Base-by-base conservation (phyloP, 768 basidiomycete genomes). In the Mycena sanguinolenta region DNA sequence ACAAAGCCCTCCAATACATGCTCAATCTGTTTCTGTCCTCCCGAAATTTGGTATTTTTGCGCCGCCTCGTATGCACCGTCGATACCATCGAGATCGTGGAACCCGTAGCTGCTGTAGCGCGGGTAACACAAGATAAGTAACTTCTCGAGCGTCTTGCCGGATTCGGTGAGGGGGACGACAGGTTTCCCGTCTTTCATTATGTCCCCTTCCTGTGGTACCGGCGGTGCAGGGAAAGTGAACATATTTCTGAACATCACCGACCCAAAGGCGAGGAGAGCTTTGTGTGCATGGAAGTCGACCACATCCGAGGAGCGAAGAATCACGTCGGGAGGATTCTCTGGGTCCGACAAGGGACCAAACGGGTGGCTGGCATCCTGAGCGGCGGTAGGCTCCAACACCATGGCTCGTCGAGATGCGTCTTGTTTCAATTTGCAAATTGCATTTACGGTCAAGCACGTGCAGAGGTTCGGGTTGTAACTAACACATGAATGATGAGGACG, bases 281-380 rank as follows among this genome's bases (percentile, higher is more conserved):
- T 82, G 77, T 85, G 83, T 58, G 85, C 16, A 17, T 83, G 58
- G 75, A 86, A 86, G 21, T 69, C 70, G 63, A 74, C 70, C 30
- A 44, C 27, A 28, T 88, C 86, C 27, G 79, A 82, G 23, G 84
- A 80, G 17, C 82, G 80, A 30, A 87, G 70, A 50, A 84, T 80
- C 36, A 86, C 70, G 60, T 86, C 39, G 9, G 39, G 80, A 28
- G 74, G 63, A 65, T 80, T 76, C 54, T 82, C 63, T n/a, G 67
- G 55, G 52, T 65, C 21, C 7, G 71, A 65, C 3, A 58, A 61
- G 2, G 71, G 71, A 13, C 61, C 60, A 44, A 69, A 72, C 0
- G 71, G 71, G 32, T 63, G 34, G 46, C 44, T 39, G 32, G 71
- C 71, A 38, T 72, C 67, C 38, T 17, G 44, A n/a, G n/a, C n/a